Percentiles rank a stretch among this genome's conserved stretches.
phyloP scores from a whole-genome alignment of 2,329 filamentous ascomycete genomes.

The Phaeosphaeriaceae sp. region DNA sequence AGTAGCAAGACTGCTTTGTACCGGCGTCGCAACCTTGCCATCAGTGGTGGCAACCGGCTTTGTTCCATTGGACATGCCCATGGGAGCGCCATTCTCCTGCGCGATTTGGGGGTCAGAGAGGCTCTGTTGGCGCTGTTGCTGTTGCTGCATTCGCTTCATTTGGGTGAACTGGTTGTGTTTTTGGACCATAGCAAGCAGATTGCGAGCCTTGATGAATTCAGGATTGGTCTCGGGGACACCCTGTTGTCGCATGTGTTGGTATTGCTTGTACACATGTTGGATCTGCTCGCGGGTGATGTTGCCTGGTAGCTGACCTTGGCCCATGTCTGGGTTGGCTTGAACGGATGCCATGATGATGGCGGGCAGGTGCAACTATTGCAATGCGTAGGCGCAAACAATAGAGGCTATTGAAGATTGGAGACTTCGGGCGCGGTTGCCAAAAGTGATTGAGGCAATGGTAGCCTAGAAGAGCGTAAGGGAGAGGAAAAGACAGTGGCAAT shows the following conservation, averaged over 20 bases:
- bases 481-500: slow-evolving; percentile 34
- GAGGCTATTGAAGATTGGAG: slow-evolving; percentile 13
- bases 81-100: slow-evolving; percentile 57
- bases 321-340: slow-evolving; percentile 72
- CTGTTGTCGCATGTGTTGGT: slow-evolving; percentile 83
- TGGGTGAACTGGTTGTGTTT: slow-evolving; percentile 60
- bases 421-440: slow-evolving; percentile 29
- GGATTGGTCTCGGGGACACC: slow-evolving; percentile 84
- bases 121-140: slow-evolving; percentile 62
- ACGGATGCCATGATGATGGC: slow-evolving; percentile 73
- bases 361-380: slow-evolving; percentile 15
- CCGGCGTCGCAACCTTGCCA: slow-evolving; percentile 25
- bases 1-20: slow-evolving; percentile 31
- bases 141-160: slow-evolving; percentile 57
- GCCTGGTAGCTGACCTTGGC: slow-evolving; percentile 66
- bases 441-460: too few relatives aligned
- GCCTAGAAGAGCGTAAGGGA: slow-evolving; percentile 27
- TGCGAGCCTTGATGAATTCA: slow-evolving; percentile 82
- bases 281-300: slow-evolving; percentile 78
- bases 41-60: slow-evolving; percentile 38
- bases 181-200: slow-evolving; percentile 75
- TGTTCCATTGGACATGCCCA: slow-evolving; percentile 55
- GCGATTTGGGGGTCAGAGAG: slow-evolving; percentile 54
- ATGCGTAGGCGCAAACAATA: slow-evolving; percentile 26
- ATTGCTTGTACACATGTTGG: slow-evolving; percentile 80